These are phyloP conservation scores for Fraxinus angustifolia DNA, from an alignment of 305 asterid species.

Conservation along the genomic window DNA sequence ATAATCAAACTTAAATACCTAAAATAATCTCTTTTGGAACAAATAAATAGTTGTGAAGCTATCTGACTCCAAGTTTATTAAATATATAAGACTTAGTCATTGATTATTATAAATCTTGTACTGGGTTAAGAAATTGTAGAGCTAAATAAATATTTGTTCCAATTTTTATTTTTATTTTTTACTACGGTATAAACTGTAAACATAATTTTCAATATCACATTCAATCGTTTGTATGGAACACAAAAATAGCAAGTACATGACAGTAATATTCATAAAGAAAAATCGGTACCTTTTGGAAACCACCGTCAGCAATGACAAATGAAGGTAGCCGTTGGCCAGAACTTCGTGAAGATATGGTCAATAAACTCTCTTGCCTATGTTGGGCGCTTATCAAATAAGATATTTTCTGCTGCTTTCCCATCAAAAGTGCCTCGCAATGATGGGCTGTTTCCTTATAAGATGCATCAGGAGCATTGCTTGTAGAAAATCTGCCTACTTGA, in stretches of 20 bases:
- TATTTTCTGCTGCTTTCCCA: conserved; percentile 91
- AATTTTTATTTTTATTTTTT: background rate
- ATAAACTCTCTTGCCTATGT: conserved; percentile 45
- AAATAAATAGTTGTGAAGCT: background rate
- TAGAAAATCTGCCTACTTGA: conserved; percentile 76
- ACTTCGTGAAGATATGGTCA: conserved; percentile 48
- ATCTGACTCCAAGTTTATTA: background rate
- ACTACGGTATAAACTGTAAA: background rate
- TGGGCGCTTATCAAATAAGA: conserved; percentile 51
- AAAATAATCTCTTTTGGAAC: background rate
- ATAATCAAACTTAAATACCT: background rate
- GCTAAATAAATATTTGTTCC: background rate
- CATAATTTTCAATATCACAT: background rate
- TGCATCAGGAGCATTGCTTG: conserved; percentile 61
- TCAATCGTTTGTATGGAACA: background rate
- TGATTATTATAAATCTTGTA: background rate
- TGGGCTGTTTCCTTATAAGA: conserved; percentile 82
- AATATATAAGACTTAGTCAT: background rate
- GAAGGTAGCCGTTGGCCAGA: conserved; percentile 30
- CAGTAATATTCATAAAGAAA: background rate
- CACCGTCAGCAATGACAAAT: conserved; percentile 22
- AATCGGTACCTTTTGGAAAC: conserved; percentile 34
- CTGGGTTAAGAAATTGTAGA: background rate
- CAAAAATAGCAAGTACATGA: background rate
- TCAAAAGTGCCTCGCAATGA: conserved; percentile 68